phyloP scores from a whole-genome alignment of 1,284 basidiomycete species.

The Anthracocystis panici-leucophaei region DNA sequence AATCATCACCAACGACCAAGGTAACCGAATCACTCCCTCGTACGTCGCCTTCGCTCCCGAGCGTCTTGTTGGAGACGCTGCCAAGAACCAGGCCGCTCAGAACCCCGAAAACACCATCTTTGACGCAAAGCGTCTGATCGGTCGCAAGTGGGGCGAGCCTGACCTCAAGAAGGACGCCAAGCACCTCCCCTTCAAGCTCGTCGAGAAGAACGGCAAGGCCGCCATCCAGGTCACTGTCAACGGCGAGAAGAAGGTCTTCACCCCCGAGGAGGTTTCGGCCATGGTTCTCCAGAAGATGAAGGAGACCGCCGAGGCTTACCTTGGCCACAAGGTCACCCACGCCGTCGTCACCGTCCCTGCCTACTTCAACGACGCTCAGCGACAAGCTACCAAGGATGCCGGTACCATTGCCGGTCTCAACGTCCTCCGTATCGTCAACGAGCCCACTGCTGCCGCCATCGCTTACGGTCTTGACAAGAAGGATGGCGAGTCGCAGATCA shows the following conservation, averaged over 20 bases:
- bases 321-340: conserved; percentile 95
- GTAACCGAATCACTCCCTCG: conserved; percentile 70
- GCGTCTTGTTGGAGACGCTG: conserved; percentile 79
- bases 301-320: conserved; percentile 98
- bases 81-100: conserved; percentile 76
- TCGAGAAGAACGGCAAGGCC: conserved; percentile 69
- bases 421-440: conserved; percentile 98
- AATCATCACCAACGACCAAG: conserved; percentile 72
- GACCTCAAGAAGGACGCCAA: conserved; percentile 72
- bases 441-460: conserved; percentile 93
- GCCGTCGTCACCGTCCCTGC: conserved; percentile 97
- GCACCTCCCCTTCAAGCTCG: conserved; percentile 72
- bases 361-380: conserved; percentile 93
- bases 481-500: conserved; percentile 92
- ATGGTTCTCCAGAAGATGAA: conserved; percentile 99
- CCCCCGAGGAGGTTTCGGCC: conserved; percentile 87
- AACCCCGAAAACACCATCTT: conserved; percentile 92
- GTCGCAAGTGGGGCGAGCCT: conserved; percentile 73
- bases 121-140: conserved; percentile 95
- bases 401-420: conserved; percentile 95
- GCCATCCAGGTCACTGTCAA: conserved; percentile 67
- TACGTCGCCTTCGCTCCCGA: conserved; percentile 73
- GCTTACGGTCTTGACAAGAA: conserved; percentile 97
- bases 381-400: conserved; percentile 98
- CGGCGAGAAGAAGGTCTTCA: conserved; percentile 67